Base-by-base conservation (phyloP, 2,329 filamentous ascomycete species). In the Furcasterigmium sp. region DNA sequence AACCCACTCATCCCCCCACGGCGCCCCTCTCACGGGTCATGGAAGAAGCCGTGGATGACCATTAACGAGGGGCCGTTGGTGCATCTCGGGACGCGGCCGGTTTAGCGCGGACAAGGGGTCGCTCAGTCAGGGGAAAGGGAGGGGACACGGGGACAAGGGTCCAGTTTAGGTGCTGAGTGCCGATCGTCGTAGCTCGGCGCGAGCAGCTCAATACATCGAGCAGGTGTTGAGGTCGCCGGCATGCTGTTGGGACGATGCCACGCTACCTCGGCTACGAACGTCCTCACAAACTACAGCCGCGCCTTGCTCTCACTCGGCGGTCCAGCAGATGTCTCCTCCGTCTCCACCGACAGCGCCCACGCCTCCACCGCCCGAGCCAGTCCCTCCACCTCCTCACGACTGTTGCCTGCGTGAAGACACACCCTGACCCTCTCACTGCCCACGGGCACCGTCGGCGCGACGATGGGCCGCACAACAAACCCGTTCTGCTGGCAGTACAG, bases 361-460 rank as follows among this genome's bases (percentile, higher is more conserved):
- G 55, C 49, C 37, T 65, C 62, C 8, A 84, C 69, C 0, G 62
- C 65, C 8, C 48, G 56, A 1, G 76, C 65, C 18, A 87, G 56
- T 0, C 64, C 68, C 5, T 81, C 69, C 1, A 86, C 67, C 45
- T 87, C 70, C 5, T 66, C 62, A 7, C 63, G 46, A 0, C 76
- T 82, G 48, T 87, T 88, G 0, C 75, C 78, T 0, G 82, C 79
- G 59, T 88, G 84, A 3, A 88, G 57, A 57, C 83, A 87, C 0
- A 88, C 67, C 8, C 84, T 65, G 1, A 87, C 76, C 10, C 84
- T 67, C 56, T 86, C 80, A 5, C 67, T 76, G 0, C 83, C 82
- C 2, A 56, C 60, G 0, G 82, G 80, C 2, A 88, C 82, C 0
- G 83, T 87, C 0, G 84, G 84, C 2, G 81, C 70, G 45, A 87